Conservation (phyloP, 345 rosid species). For the Rhizophora mangle region DNA sequence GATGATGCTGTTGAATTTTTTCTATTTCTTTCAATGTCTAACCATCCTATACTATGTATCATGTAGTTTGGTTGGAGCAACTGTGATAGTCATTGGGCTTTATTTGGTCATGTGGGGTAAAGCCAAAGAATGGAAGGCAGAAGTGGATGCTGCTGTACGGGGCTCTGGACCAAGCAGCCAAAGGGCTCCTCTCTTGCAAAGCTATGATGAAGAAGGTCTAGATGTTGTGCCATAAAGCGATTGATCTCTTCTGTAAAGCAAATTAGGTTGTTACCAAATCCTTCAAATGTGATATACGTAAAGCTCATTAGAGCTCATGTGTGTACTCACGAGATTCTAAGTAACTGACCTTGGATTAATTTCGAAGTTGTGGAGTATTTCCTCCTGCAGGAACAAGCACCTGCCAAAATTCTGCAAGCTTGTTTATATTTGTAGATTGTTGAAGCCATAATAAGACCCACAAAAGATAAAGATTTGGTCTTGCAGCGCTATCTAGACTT, state of each 20-base stretch:
- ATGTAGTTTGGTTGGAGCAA: conserved; percentile 51
- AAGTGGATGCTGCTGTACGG: conserved; percentile 10
- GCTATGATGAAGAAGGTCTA: conserved; percentile 29
- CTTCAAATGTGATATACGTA: background rate
- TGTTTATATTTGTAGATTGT: too few species aligned
- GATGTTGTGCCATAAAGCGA: conserved; percentile 11
- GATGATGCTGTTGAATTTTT: background rate
- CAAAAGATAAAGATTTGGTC: too few species aligned
- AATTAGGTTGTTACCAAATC: conserved; percentile 17
- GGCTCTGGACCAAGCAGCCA: conserved; percentile 25
- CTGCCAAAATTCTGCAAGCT: too few species aligned
- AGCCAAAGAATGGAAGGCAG: conserved; percentile 35
- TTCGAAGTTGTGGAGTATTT: background rate
- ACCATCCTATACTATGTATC: background rate
- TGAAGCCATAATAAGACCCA: too few species aligned
- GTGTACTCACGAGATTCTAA: background rate
- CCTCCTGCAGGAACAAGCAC: too few species aligned
- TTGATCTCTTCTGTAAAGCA: background rate
- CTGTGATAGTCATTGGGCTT: conserved; percentile 44
- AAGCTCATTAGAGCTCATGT: too few species aligned
- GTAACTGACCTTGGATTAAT: background rate
- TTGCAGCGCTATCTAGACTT: too few species aligned
- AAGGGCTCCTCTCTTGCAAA: conserved; percentile 39
- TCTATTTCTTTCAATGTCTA: background rate
- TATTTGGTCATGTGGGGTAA: conserved; percentile 61